These are phyloP conservation scores for Aurantiochytrium sp. DNA, from an alignment of 108 stramenopile species.

Conservation along the genomic window DNA sequence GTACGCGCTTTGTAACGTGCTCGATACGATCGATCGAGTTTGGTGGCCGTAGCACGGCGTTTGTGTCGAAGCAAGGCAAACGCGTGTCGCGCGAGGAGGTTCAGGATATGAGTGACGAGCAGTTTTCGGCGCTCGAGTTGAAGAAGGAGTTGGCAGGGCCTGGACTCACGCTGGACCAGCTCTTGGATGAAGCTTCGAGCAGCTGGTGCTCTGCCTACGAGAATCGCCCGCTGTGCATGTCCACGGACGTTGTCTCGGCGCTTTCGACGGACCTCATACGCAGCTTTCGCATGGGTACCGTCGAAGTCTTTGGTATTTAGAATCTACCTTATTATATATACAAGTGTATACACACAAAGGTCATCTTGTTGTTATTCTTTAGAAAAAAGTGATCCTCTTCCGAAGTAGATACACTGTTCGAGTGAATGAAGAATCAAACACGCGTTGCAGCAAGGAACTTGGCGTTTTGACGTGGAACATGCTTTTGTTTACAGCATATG, in stretches of 20 bases:
- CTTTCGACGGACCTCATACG: neutral
- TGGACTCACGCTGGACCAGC: neutral
- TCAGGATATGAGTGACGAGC: neutral
- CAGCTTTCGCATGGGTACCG: neutral
- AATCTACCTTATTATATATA: too few relatives aligned
- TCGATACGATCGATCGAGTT: neutral
- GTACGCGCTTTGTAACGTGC: neutral
- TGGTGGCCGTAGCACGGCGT: neutral
- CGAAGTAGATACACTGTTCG: too few relatives aligned
- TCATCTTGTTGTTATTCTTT: too few relatives aligned
- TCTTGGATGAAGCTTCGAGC: neutral
- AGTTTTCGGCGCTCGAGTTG: neutral
- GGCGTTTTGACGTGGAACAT: too few relatives aligned
- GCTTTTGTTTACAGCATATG: too few relatives aligned
- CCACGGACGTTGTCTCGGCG: neutral
- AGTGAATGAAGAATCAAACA: too few relatives aligned
- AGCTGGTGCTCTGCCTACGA: neutral
- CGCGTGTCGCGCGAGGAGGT: neutral
- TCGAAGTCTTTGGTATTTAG: neutral
- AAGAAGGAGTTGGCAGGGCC: neutral
- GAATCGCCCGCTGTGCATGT: neutral
- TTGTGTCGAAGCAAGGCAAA: neutral
- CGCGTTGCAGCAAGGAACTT: too few relatives aligned
- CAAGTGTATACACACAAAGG: too few relatives aligned
- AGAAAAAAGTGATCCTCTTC: too few relatives aligned